Percentiles rank a stretch among this genome's conserved stretches.
Evolutionary conservation across 257 asterid genomes (phyloP).

Genomic region (Prunella vulgaris): DNA sequence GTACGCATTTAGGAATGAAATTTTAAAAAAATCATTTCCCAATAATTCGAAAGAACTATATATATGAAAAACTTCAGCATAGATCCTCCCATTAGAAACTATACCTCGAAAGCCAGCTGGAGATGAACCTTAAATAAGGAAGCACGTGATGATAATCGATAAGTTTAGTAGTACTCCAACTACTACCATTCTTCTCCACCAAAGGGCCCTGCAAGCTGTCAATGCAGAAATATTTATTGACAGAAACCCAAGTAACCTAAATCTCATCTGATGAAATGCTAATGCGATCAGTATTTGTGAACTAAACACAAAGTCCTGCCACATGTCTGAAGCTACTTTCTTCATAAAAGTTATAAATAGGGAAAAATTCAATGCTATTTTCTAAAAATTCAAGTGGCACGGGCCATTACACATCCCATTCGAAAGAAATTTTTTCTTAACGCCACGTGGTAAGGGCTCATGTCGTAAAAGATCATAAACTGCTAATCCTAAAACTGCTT

Average conservation of each 20-base stretch:
- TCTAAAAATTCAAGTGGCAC: neutral
- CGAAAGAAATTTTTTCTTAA: too few species aligned
- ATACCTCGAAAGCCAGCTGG: slow-evolving; percentile 53
- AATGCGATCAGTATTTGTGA: neutral
- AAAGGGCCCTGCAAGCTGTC: slow-evolving; percentile 64
- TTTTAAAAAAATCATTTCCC: neutral
- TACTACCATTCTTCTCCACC: slow-evolving; percentile 22
- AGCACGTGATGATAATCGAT: slow-evolving; percentile 48
- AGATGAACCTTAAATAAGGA: slow-evolving; percentile 54
- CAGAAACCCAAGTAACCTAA: neutral
- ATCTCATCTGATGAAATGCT: neutral
- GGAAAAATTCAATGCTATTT: neutral
- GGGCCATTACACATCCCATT: neutral
- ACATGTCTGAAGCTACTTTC: neutral
- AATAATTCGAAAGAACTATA: neutral
- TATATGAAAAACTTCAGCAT: neutral
- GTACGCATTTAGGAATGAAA: neutral
- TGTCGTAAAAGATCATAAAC: neutral
- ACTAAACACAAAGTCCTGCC: neutral
- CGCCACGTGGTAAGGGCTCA: neutral
- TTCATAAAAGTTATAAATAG: neutral
- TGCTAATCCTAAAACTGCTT: neutral
- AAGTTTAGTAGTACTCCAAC: slow-evolving; percentile 40
- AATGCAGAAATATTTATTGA: slow-evolving; percentile 10
- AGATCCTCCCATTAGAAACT: neutral